Percentiles rank a stretch among this genome's conserved stretches.
Evolutionary conservation across 2,329 filamentous ascomycete genomes (phyloP).

Genomic region (Sarocladium oryzae): DNA sequence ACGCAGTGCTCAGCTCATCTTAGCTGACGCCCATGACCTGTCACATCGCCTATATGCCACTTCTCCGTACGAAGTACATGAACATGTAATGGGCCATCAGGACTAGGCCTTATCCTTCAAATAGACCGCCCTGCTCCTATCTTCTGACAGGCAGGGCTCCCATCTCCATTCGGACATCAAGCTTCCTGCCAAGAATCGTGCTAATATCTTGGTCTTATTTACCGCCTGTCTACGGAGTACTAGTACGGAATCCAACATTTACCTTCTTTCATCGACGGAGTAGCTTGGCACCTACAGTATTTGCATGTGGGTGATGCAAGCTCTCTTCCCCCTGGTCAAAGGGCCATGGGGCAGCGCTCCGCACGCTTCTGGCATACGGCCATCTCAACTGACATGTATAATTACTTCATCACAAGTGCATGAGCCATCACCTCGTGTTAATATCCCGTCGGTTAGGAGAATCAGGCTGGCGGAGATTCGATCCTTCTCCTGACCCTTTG

Average conservation of each 20-base stretch:
- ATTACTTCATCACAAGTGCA: background rate
- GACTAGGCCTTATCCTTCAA: background rate
- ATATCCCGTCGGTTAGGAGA: background rate
- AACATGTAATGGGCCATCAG: background rate
- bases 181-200: background rate
- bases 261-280: no score
- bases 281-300: no score
- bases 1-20: no score
- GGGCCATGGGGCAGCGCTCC: no score
- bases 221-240: no score
- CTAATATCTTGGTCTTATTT: background rate
- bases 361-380: background rate
- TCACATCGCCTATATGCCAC: slow-evolving; percentile 5
- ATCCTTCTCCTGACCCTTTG: background rate
- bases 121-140: background rate
- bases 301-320: no score
- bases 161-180: background rate
- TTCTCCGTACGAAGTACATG: no score
- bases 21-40: no score
- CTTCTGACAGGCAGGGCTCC: background rate
- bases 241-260: no score
- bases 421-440: background rate
- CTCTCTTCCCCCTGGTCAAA: no score
- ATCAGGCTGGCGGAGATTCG: background rate
- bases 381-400: background rate